Evolutionary conservation across 176 grass and related monocot genomes (phyloP), one percentile per base, ranked within the genome.

Genomic region (Bolboschoenus planiculmis): DNA sequence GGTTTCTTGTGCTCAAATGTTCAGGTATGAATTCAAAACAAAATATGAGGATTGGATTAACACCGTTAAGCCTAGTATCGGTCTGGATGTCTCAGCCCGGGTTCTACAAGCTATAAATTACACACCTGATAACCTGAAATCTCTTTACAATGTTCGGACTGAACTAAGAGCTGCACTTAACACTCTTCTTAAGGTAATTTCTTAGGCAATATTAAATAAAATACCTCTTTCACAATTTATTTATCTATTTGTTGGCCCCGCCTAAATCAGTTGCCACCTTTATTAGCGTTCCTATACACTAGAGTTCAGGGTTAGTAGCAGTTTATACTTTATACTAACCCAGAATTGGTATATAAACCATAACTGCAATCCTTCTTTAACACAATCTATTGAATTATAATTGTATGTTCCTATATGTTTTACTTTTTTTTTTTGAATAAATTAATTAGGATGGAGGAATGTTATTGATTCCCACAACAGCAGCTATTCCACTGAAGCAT

Each of bases 31-130:
- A 75, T 99, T 99, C 78, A 95, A 95, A 83, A 86, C 71, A 84
- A 95, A 89, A 20, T 92, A 99, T 1, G 87, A 90, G 72, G 88
- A 95, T 67, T 99, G 96, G 96, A 87, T 99, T 90, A 99, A 93
- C 77, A 93, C 82, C 79, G 88, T 90, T 51, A 99, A 93, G 85
- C 96, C 93, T 53, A 95, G 89, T 81, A 90, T 93, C 78, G 90
- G 91, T 47, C 83, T 95, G 85, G 89, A 91, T 83, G 87, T 88
- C 43, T 95, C 93, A 60, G 82, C 93, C 76, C 89, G 86, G 51
- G 84, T 99, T 50, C 88, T 95, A 78, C 82, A 79, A 88, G 96
- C 96, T 90, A 90, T 93, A 55, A 95, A 93, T 86, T 93, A 65
- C 65, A 80, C 84, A 46, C 77, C 85, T 51, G 86, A 95, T 71